These are phyloP conservation scores for Esteya vermicola DNA, from an alignment of 2,329 filamentous ascomycete species.

Conservation along the genomic window DNA sequence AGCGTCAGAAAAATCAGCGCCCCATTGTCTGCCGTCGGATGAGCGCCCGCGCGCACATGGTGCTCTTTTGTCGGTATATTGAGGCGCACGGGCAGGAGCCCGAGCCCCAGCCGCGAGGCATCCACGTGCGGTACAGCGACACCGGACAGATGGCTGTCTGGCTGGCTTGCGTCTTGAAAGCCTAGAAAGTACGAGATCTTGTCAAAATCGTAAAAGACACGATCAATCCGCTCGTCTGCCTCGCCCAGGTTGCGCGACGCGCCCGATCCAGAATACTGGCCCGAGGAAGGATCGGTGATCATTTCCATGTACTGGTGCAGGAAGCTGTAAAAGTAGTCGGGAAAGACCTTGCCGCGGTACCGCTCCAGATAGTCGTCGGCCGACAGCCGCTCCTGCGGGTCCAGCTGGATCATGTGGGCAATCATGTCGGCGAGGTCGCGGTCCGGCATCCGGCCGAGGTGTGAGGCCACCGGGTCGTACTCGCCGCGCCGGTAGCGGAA, in stretches of 20 bases:
- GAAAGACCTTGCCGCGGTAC: conserved; percentile 85
- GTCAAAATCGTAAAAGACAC: conserved; percentile 88
- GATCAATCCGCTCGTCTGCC: conserved; percentile 85
- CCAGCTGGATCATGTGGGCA: conserved; percentile 87
- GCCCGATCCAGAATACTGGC: conserved; percentile 56
- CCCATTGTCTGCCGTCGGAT: conserved; percentile 64
- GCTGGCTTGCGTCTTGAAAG: conserved; percentile 51
- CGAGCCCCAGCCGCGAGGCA: conserved; percentile 38
- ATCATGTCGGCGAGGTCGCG: conserved; percentile 78
- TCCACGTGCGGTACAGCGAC: too few relatives aligned
- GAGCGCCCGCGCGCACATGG: conserved; percentile 43
- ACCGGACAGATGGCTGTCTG: too few relatives aligned
- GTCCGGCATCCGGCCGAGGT: conserved; percentile 78
- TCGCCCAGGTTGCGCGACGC: conserved; percentile 63
- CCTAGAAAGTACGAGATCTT: conserved; percentile 94
- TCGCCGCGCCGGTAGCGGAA: conserved; percentile 89
- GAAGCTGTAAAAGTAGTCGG: conserved; percentile 94
- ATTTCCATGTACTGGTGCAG: conserved; percentile 95
- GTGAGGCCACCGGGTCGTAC: conserved; percentile 72
- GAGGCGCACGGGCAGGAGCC: conserved; percentile 66
- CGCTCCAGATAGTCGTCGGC: conserved; percentile 90
- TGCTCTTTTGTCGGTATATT: conserved; percentile 79
- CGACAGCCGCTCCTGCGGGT: conserved; percentile 82
- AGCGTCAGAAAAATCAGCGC: conserved; percentile 85
- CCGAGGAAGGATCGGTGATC: conserved; percentile 80